Percentiles rank a stretch among this genome's conserved stretches.
Evolutionary conservation across 139 green algal genomes (phyloP).

Genomic region (Mesotaenium endlicherianum): DNA sequence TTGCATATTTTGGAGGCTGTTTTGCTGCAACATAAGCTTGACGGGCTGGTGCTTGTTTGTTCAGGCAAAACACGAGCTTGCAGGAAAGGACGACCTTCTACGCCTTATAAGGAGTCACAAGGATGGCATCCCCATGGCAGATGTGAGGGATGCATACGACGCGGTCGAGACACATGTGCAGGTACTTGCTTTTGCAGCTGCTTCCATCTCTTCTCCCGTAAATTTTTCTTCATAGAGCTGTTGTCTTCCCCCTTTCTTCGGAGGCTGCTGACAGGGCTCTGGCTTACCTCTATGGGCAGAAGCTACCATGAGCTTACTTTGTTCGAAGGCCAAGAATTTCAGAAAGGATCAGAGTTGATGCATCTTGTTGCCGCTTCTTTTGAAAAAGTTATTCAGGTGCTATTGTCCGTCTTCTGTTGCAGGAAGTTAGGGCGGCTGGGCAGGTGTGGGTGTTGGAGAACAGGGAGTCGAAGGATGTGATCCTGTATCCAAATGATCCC

Average conservation of each 20-base stretch:
- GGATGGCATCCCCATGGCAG: constrained; percentile 27
- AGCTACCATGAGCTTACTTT: no score
- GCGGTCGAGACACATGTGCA: constrained; percentile 8
- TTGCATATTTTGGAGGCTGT: neutral
- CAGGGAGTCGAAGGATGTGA: constrained; percentile 22
- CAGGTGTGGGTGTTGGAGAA: constrained; percentile 45
- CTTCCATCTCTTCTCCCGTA: no score
- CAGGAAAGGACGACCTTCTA: constrained; percentile 34
- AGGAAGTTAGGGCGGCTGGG: constrained; percentile 27
- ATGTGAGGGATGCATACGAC: constrained; percentile 25
- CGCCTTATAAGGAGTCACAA: constrained; percentile 25
- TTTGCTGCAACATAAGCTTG: neutral
- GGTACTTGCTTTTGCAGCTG: no score
- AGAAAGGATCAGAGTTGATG: no score
- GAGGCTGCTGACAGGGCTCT: no score
- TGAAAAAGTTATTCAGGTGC: no score
- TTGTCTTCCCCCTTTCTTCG: no score
- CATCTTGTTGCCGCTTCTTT: no score
- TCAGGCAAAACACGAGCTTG: constrained; percentile 27
- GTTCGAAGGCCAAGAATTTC: no score
- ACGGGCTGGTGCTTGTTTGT: neutral
- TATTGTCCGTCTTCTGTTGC: neutral
- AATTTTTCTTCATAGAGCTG: no score
- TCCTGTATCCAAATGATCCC: constrained; percentile 48
- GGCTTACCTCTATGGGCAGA: no score